Conservation (phyloP, 768 basidiomycete genomes). For the Chlorophyllum brunneum region DNA sequence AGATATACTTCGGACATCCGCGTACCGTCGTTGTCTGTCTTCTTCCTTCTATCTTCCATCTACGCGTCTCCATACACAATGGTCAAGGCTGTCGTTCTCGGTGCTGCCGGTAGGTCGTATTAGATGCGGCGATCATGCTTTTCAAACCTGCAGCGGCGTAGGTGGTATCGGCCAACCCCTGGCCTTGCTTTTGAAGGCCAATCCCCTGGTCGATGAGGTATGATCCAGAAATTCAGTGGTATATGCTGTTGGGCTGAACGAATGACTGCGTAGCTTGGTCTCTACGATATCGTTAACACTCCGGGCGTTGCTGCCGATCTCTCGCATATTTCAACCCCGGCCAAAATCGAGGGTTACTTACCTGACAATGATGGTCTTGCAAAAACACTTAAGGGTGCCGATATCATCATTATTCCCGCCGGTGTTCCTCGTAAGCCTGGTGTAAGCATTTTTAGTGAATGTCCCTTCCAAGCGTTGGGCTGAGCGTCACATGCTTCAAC, state of each 20-base stretch:
- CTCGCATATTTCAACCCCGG: conserved; percentile 87
- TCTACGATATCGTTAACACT: conserved; percentile 97
- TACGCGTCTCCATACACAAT: conserved; percentile 26
- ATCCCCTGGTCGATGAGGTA: conserved; percentile 78
- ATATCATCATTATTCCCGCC: conserved; percentile 93
- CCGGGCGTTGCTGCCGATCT: conserved; percentile 96
- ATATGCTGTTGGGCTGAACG: neutral
- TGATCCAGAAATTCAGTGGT: conserved; percentile 9
- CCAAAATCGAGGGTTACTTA: conserved; percentile 80
- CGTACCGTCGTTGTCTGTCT: conserved; percentile 14
- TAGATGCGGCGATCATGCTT: neutral
- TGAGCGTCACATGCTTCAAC: conserved; percentile 17
- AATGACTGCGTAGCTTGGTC: conserved; percentile 54
- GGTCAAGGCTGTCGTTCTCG: conserved; percentile 91
- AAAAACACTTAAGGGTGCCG: conserved; percentile 79
- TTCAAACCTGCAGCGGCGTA: conserved; percentile 22
- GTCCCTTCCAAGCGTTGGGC: conserved; percentile 9
- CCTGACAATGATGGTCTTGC: conserved; percentile 78
- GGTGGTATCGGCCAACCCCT: conserved; percentile 98
- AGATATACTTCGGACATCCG: conserved; percentile 6
- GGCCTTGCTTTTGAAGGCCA: conserved; percentile 85
- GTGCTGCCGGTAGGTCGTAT: conserved; percentile 72
- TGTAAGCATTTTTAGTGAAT: conserved; percentile 40
- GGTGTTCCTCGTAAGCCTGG: conserved; percentile 96
- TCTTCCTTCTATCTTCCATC: conserved; percentile 20